These are phyloP conservation scores for Coemansia sp. DNA, from an alignment of 192 early-diverging fungal genomes.

Conservation along the genomic window DNA sequence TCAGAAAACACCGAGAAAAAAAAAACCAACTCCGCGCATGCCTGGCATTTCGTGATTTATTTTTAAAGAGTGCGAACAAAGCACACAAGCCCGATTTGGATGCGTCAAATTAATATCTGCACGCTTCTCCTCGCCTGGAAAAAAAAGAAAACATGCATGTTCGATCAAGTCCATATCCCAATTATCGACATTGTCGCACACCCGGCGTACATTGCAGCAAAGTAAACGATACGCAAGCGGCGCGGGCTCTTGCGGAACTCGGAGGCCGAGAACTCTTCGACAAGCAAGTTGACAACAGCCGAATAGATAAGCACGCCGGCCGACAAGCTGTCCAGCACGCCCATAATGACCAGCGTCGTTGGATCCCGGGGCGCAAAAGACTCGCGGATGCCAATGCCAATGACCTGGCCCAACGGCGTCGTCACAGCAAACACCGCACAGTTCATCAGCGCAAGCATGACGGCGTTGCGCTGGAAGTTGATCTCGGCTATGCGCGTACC, in stretches of 20 bases:
- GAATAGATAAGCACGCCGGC: slow-evolving; percentile 83
- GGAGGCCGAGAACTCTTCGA: slow-evolving; percentile 62
- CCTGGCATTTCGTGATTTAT: not conserved
- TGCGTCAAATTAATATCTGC: not conserved
- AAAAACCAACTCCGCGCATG: too few species aligned
- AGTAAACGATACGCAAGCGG: slow-evolving; percentile 48
- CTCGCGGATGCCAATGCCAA: slow-evolving; percentile 72
- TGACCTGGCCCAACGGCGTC: slow-evolving; percentile 77
- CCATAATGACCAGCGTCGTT: slow-evolving; percentile 63
- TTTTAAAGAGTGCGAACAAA: not conserved
- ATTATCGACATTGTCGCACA: slow-evolving; percentile 76
- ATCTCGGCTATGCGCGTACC: slow-evolving; percentile 70
- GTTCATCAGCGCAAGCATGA: slow-evolving; percentile 57
- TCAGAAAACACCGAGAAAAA: too few species aligned
- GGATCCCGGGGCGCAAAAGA: slow-evolving; percentile 60
- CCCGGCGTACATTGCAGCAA: slow-evolving; percentile 67
- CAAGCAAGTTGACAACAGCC: slow-evolving; percentile 71
- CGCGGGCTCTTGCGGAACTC: slow-evolving; percentile 49
- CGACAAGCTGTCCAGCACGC: slow-evolving; percentile 74
- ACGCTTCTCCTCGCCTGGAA: not conserved
- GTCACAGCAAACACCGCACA: slow-evolving; percentile 67
- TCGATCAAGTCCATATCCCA: slow-evolving; percentile 67
- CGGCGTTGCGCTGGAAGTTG: slow-evolving; percentile 19
- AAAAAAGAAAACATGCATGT: not conserved
- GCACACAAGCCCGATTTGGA: not conserved